These are phyloP conservation scores for Vanrija sp. DNA, from an alignment of 1,284 basidiomycete species.

Conservation along the genomic window DNA sequence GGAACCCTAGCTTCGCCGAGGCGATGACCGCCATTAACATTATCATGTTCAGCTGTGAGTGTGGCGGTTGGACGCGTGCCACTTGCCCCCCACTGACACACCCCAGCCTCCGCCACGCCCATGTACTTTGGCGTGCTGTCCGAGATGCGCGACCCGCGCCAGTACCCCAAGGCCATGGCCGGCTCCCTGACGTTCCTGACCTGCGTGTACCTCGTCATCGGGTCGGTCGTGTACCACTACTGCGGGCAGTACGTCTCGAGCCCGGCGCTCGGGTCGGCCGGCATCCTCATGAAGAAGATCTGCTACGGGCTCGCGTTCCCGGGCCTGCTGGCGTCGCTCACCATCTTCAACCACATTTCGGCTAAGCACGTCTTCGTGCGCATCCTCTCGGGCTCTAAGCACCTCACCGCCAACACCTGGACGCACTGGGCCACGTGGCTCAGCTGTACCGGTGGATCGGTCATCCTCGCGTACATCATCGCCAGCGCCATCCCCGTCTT, in stretches of 20 bases:
- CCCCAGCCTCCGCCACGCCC: too few species aligned
- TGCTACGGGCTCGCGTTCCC: constrained; percentile 46
- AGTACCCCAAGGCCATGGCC: constrained; percentile 22
- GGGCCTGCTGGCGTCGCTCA: constrained; percentile 22
- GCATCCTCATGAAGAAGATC: constrained; percentile 29
- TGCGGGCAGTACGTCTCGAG: constrained; percentile 27
- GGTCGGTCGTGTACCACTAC: constrained; percentile 32
- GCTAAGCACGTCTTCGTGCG: constrained; percentile 35
- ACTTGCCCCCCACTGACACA: constrained; percentile 11
- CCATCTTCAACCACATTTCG: constrained; percentile 18
- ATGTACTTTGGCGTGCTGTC: constrained; percentile 18
- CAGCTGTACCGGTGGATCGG: constrained; percentile 15
- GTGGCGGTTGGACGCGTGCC: too few species aligned
- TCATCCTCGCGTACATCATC: constrained; percentile 28
- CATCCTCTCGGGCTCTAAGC: constrained; percentile 28
- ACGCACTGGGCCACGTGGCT: constrained; percentile 40
- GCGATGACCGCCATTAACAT: constrained; percentile 22
- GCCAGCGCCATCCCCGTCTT: constrained; percentile 20
- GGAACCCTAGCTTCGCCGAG: constrained; percentile 25
- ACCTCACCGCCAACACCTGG: constrained; percentile 30
- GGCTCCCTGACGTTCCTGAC: constrained; percentile 20
- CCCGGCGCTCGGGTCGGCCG: constrained; percentile 34
- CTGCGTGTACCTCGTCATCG: constrained; percentile 22
- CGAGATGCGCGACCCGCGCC: constrained; percentile 28
- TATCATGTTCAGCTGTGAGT: constrained; percentile 8